Conservation (phyloP, 1,284 basidiomycete genomes). For the Ceratobasidium sp. region DNA sequence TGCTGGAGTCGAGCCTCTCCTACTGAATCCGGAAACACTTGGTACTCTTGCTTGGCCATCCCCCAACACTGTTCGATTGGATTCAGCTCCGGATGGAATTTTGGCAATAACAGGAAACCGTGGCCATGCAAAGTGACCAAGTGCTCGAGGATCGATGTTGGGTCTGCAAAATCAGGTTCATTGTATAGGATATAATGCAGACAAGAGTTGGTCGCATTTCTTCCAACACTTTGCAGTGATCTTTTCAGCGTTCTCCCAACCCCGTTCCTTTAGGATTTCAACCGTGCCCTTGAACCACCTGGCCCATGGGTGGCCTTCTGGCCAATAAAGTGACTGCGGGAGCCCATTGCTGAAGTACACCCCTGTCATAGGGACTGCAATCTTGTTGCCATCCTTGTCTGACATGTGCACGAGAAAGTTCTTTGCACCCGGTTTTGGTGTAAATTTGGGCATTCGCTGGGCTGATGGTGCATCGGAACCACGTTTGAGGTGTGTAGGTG, state of each 20-base stretch:
- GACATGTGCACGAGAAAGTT: neutral
- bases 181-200: slow-evolving; percentile 28
- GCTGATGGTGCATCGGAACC: slow-evolving; percentile 54
- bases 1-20: neutral
- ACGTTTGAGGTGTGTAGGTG: slow-evolving; percentile 55
- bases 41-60: slow-evolving; percentile 32
- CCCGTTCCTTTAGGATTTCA: slow-evolving; percentile 16
- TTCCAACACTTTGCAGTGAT: slow-evolving; percentile 11
- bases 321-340: slow-evolving; percentile 55
- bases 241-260: neutral
- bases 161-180: slow-evolving; percentile 40
- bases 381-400: slow-evolving; percentile 44
- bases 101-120: slow-evolving; percentile 39
- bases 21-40: slow-evolving; percentile 1
- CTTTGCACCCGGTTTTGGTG: neutral
- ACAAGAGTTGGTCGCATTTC: slow-evolving; percentile 20
- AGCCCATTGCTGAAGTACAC: slow-evolving; percentile 50
- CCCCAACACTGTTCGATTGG: slow-evolving; percentile 45
- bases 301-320: slow-evolving; percentile 48
- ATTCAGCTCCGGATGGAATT: slow-evolving; percentile 43
- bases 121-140: slow-evolving; percentile 18
- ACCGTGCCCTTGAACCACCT: slow-evolving; percentile 30
- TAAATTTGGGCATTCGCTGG: slow-evolving; percentile 12
- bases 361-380: slow-evolving; percentile 51
- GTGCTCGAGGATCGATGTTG: slow-evolving; percentile 38